These are phyloP conservation scores for Candida sithepensis DNA, from an alignment of 805 yeast genomes.

Conservation along the genomic window DNA sequence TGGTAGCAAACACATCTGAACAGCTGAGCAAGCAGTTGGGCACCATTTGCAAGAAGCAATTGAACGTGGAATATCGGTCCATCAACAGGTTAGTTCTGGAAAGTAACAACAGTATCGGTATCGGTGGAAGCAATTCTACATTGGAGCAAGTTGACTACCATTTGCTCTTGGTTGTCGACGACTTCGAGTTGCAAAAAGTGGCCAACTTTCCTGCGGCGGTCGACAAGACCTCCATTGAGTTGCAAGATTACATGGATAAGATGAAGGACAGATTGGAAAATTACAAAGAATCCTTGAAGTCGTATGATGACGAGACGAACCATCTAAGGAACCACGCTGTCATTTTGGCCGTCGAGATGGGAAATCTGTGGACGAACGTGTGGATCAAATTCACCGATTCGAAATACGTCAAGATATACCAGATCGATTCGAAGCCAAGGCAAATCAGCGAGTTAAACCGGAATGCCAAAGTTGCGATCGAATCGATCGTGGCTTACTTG, in stretches of 20 bases:
- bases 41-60: neutral
- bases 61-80: neutral
- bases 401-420: conserved; percentile 18
- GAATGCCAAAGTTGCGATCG: conserved; percentile 14
- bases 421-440: conserved; percentile 21
- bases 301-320: neutral
- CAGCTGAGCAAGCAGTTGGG: neutral
- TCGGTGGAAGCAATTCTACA: no score
- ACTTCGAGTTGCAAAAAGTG: neutral
- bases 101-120: no score
- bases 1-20: neutral
- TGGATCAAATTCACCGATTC: conserved; percentile 24
- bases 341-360: conserved; percentile 19
- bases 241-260: neutral
- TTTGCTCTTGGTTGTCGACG: neutral
- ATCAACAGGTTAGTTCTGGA: neutral
- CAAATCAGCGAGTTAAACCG: conserved; percentile 14
- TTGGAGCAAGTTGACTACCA: conserved; percentile 1
- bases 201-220: neutral
- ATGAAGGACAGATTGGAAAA: neutral
- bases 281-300: neutral
- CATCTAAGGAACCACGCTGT: conserved; percentile 15
- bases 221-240: neutral
- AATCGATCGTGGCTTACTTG: conserved; percentile 12
- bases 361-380: conserved; percentile 22